Evolutionary conservation across 1,284 basidiomycete genomes (phyloP).

Genomic region (Amylostereum chailletii): DNA sequence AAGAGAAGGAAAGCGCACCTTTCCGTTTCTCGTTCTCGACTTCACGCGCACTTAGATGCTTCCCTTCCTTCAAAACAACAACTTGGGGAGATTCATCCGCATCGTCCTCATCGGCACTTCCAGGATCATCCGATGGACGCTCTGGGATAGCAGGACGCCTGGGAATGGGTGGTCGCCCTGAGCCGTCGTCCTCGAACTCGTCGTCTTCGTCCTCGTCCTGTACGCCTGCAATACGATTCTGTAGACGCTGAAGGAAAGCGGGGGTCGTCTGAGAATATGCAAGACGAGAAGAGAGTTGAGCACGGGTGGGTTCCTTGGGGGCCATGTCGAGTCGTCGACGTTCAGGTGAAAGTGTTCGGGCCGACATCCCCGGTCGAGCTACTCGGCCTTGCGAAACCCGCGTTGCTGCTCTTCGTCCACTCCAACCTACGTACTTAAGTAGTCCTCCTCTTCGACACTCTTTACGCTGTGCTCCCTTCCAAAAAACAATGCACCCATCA

Average conservation of each 20-base stretch:
- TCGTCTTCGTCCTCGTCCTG: slow-evolving; percentile 23
- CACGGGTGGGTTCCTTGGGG: slow-evolving; percentile 56
- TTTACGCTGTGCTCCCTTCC: too few relatives aligned
- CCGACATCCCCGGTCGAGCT: too few relatives aligned
- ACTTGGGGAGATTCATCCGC: slow-evolving; percentile 79
- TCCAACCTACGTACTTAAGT: too few relatives aligned
- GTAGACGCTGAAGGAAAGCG: slow-evolving; percentile 50
- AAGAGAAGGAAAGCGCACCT: slow-evolving; percentile 40
- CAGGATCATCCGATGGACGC: slow-evolving; percentile 62
- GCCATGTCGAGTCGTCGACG: slow-evolving; percentile 26
- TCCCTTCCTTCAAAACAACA: slow-evolving; percentile 77
- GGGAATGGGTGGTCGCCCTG: slow-evolving; percentile 68
- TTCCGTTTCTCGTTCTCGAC: slow-evolving; percentile 69
- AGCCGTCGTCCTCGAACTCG: slow-evolving; percentile 44
- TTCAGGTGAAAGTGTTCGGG: too few relatives aligned
- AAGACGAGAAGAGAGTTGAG: slow-evolving; percentile 57
- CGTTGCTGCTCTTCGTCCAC: too few relatives aligned
- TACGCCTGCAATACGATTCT: slow-evolving; percentile 48
- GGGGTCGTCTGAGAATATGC: slow-evolving; percentile 48
- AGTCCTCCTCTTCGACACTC: too few relatives aligned
- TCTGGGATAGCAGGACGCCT: slow-evolving; percentile 63
- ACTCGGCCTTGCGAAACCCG: too few relatives aligned
- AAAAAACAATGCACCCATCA: slow-evolving; percentile 36
- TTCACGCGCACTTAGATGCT: slow-evolving; percentile 69
- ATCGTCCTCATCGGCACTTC: slow-evolving; percentile 67